Base-by-base conservation (phyloP, 108 stramenopile species). In the Discostella stelligeroides region DNA sequence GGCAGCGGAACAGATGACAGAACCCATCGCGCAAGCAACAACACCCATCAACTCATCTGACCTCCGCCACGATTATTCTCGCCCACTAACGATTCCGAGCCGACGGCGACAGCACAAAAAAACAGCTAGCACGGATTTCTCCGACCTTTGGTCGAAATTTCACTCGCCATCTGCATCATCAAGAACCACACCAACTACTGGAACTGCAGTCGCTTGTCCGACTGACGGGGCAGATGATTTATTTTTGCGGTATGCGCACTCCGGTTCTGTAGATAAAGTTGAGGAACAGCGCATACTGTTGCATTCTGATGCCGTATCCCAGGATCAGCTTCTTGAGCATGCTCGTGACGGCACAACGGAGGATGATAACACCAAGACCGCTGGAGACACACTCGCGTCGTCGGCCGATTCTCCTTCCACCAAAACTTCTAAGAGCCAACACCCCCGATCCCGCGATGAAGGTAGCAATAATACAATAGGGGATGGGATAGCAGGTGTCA, bases 101-200 rank as follows among this genome's bases (percentile, higher is more conserved):
- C 24, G 53, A 54, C 25, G 53, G 53, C 24, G 53, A 12, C 53
- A 34, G 34, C 34, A 54, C 27, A 54, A 54, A 54, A 54, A 54
- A 54, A 54, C 53, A 54, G 25, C 53, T 0, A 54, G 53, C 25
- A 5, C 4, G 53, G 53, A 54, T 15, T 29, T 53, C 7, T 25
- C 27, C 24, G 21, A 53, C 24, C 24, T 53, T 25, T 25, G 25
- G 11, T 24, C 25, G 51, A 27, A 53, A 27, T 25, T 53, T 27
- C 51, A 53, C 21, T 53, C 51, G 27, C 27, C 27, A 0, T 53
- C 51, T 13, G 21, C 21, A 27, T 27, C 24, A 11, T 24, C 49
- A 50, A 20, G 23, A 53, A 7, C 13, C 15, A 27, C 25, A 54
- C 12, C 53, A 28, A 8, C 28, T 12, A 15, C 14, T 28, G 25